Percentiles rank a stretch among this genome's conserved stretches.
Evolutionary conservation across 352 stramenopile genomes (phyloP).

Genomic region (Phytophthora sojae): DNA sequence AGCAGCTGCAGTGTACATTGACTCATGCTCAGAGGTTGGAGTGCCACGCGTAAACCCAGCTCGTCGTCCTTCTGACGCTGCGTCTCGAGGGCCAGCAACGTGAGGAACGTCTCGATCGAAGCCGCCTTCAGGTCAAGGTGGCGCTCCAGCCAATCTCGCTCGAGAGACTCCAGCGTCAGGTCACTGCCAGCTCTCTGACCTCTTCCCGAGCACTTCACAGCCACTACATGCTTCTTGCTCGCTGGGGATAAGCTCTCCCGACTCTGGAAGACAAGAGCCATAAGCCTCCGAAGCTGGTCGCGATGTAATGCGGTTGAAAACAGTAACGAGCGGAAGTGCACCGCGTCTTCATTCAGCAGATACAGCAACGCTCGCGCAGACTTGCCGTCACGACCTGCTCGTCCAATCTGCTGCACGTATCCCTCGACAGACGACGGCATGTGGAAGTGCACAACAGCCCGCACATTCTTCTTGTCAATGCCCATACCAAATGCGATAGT

Average conservation of each 20-base stretch:
- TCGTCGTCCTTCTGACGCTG: conserved; percentile 24
- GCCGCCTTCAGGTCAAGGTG: conserved; percentile 78
- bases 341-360: conserved; percentile 69
- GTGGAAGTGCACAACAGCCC: conserved; percentile 98
- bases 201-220: conserved; percentile 27
- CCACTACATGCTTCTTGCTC: conserved; percentile 33
- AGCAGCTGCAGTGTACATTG: conserved; percentile 62
- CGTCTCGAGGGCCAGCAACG: conserved; percentile 54
- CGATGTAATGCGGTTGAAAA: conserved; percentile 75
- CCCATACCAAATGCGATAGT: conserved; percentile 99
- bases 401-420: conserved; percentile 98
- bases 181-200: conserved; percentile 17
- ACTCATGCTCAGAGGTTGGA: conserved; percentile 62
- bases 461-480: conserved; percentile 98
- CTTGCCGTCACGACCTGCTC: conserved; percentile 95
- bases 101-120: conserved; percentile 84
- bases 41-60: conserved; percentile 29
- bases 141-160: conserved; percentile 67
- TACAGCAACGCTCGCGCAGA: conserved; percentile 70
- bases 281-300: conserved; percentile 55
- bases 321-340: conserved; percentile 72
- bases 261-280: conserved; percentile 51
- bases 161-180: conserved; percentile 50
- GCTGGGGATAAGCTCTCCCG: conserved; percentile 1
- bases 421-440: conserved; percentile 97